A percentile compares a stretch with the other conserved stretches of the same genome.
phyloP scores from a whole-genome alignment of 768 basidiomycete genomes.

The Coprinellus aureogranulatus region DNA sequence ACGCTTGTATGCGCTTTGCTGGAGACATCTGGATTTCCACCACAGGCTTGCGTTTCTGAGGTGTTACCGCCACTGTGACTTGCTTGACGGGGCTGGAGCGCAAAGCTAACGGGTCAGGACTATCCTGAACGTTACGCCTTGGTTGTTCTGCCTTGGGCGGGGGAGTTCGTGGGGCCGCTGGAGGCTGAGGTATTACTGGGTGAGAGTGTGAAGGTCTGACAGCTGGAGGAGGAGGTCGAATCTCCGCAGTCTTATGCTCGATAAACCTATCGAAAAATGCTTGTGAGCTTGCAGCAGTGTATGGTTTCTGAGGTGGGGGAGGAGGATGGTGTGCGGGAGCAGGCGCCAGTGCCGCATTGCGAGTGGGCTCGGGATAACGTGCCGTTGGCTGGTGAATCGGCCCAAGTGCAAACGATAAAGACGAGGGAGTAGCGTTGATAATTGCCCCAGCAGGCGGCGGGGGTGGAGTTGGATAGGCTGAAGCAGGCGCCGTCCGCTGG shows the following conservation, averaged over 20 bases:
- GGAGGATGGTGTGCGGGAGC: constrained; percentile 9
- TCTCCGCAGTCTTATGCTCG: constrained; percentile 50
- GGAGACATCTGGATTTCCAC: constrained; percentile 61
- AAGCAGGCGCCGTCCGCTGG: constrained; percentile 57
- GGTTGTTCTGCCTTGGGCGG: constrained; percentile 13
- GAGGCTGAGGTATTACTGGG: constrained; percentile 22
- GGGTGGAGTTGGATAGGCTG: constrained; percentile 71
- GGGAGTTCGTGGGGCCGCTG: constrained; percentile 11
- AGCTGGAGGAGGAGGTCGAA: constrained; percentile 19
- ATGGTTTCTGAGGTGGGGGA: constrained; percentile 19
- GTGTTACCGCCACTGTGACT: constrained; percentile 40
- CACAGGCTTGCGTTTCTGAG: constrained; percentile 68
- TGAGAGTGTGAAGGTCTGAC: constrained; percentile 22
- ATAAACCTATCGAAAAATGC: constrained; percentile 69
- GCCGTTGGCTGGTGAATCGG: background rate
- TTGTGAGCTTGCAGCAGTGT: constrained; percentile 56
- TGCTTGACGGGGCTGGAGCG: constrained; percentile 23
- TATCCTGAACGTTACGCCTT: constrained; percentile 31
- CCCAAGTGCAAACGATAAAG: constrained; percentile 72
- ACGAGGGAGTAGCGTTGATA: constrained; percentile 66
- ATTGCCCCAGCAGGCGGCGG: constrained; percentile 40
- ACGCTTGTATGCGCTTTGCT: constrained; percentile 52
- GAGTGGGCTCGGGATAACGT: constrained; percentile 27
- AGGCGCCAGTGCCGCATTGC: constrained; percentile 14
- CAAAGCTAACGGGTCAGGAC: constrained; percentile 58